phyloP scores from a whole-genome alignment of 2,329 filamentous ascomycete genomes.

The Knufia petricola region DNA sequence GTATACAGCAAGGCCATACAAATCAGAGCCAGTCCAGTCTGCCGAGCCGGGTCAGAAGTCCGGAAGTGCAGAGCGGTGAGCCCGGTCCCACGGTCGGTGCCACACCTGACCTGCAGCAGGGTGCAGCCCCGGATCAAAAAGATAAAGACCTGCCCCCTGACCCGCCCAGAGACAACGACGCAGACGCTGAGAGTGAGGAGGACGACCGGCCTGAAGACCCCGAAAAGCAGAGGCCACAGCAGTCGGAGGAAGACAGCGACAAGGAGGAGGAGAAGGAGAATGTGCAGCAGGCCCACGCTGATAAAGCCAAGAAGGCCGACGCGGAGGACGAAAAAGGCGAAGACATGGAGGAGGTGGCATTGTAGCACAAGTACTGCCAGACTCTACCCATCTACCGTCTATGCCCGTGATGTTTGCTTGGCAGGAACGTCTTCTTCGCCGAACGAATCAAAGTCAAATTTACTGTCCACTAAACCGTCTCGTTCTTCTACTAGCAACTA shows the following conservation, averaged over 20 bases:
- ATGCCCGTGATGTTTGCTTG: no score
- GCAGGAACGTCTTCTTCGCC: no score
- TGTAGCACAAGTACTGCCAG: conserved; percentile 9
- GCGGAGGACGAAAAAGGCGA: conserved; percentile 15
- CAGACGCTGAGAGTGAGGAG: conserved; percentile 17
- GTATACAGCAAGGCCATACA: neutral
- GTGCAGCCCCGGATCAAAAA: conserved; percentile 10
- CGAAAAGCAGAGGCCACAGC: conserved; percentile 8
- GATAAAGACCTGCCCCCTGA: conserved; percentile 18
- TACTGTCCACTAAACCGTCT: no score
- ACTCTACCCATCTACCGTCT: neutral
- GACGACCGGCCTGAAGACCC: conserved; percentile 14
- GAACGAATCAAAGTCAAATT: no score
- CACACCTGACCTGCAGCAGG: conserved; percentile 14
- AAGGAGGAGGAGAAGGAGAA: conserved; percentile 13
- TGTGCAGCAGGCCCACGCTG: conserved; percentile 8
- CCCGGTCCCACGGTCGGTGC: conserved; percentile 22
- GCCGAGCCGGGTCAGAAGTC: conserved; percentile 13
- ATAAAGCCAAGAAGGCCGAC: conserved; percentile 16
- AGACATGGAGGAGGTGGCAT: conserved; percentile 24
- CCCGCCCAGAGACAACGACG: conserved; percentile 18
- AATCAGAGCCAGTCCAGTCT: conserved; percentile 4
- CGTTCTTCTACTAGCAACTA: no score
- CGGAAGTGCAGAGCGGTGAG: conserved; percentile 18
- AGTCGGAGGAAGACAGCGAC: conserved; percentile 13